These are phyloP conservation scores for Ophiobolus disseminans DNA, from an alignment of 2,329 filamentous ascomycete genomes.

Conservation along the genomic window DNA sequence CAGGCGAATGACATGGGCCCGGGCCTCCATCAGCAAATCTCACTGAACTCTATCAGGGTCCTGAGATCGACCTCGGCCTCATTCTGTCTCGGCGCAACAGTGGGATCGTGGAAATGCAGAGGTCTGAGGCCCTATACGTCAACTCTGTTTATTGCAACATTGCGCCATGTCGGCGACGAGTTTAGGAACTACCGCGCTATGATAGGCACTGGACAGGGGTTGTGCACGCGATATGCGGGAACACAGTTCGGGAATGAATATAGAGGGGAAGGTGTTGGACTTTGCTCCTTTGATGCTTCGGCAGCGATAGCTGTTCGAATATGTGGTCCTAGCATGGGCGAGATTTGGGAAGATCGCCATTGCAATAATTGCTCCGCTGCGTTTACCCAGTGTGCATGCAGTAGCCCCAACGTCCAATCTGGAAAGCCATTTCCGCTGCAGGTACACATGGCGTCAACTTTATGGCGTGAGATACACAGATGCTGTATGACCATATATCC, in stretches of 20 bases:
- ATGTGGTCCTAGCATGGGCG: background rate
- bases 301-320: background rate
- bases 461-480: background rate
- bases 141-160: slow-evolving; percentile 6
- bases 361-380: background rate
- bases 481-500: background rate
- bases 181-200: background rate
- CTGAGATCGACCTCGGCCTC: slow-evolving; percentile 7
- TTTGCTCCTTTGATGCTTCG: background rate
- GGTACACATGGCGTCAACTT: slow-evolving; percentile 7
- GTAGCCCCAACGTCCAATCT: slow-evolving; percentile 10
- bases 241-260: background rate
- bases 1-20: slow-evolving; percentile 12
- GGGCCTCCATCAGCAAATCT: slow-evolving; percentile 7
- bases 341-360: slow-evolving; percentile 6
- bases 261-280: background rate
- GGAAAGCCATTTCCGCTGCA: slow-evolving; percentile 6
- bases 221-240: background rate
- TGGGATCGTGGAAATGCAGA: background rate
- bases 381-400: slow-evolving; percentile 7
- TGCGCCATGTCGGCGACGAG: background rate
- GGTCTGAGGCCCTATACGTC: background rate
- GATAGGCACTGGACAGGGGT: background rate
- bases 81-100: slow-evolving; percentile 14
- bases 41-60: slow-evolving; percentile 20